Conservation (phyloP, 2,329 filamentous ascomycete species). For the Pseudofabraea citricarpa region DNA sequence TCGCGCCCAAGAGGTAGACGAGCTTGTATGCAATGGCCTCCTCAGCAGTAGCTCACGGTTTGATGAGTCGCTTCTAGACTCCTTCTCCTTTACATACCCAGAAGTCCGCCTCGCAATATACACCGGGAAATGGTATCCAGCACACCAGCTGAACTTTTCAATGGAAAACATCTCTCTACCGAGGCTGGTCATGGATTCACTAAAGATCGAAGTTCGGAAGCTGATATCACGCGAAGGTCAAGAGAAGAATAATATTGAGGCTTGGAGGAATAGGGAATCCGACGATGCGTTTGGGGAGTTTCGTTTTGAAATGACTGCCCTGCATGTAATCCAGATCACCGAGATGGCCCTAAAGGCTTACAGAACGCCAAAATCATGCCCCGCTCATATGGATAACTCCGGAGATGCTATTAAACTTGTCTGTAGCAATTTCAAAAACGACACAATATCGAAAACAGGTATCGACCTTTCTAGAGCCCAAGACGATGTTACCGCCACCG, state of each 20-base stretch:
- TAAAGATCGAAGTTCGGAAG: conserved; percentile 7
- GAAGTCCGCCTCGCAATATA: conserved; percentile 16
- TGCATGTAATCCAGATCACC: conserved; percentile 9
- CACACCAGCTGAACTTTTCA: conserved; percentile 10
- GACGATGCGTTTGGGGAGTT: conserved; percentile 6
- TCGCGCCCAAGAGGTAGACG: conserved; percentile 13
- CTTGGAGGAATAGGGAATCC: conserved; percentile 5
- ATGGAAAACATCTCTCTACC: conserved; percentile 14
- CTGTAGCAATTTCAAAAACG: conserved; percentile 3
- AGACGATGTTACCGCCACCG: conserved; percentile 22
- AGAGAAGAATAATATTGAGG: conserved; percentile 9
- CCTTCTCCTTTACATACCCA: conserved; percentile 11
- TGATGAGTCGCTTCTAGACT: conserved; percentile 4
- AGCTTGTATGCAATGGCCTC: conserved; percentile 8
- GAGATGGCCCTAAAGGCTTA: conserved; percentile 9
- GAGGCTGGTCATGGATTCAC: conserved; percentile 10
- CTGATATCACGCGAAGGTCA: conserved; percentile 9
- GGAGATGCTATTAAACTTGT: conserved; percentile 1
- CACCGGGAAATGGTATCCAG: conserved; percentile 16
- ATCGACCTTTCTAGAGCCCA: conserved; percentile 14
- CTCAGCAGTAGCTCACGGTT: conserved; percentile 7
- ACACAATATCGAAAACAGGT: conserved; percentile 7
- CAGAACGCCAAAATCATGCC: conserved; percentile 6
- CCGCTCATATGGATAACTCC: too few species aligned
- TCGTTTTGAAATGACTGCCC: conserved; percentile 10